Conservation (phyloP, 2,329 filamentous ascomycete species). For the Didymellaceae sp. region DNA sequence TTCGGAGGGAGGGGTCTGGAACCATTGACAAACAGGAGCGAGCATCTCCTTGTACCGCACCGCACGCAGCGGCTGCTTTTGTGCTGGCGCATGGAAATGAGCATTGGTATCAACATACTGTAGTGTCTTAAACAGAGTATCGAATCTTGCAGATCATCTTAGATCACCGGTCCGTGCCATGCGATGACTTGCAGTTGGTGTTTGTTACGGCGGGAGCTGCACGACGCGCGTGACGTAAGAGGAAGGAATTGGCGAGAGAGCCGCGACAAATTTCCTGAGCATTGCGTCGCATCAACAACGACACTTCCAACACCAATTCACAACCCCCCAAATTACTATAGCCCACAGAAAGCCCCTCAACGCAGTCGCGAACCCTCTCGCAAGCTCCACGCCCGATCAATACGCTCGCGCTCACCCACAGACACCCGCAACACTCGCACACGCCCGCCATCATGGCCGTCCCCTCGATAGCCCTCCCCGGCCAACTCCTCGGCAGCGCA, state of each 20-base stretch:
- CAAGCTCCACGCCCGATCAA: neutral
- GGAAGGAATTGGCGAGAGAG: slow-evolving; percentile 31
- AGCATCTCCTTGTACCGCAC: slow-evolving; percentile 15
- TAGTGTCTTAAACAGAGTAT: slow-evolving; percentile 40
- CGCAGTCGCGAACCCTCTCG: neutral
- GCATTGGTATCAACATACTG: slow-evolving; percentile 30
- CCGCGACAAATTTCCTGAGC: slow-evolving; percentile 28
- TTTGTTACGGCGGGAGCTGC: neutral
- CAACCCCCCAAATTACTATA: neutral
- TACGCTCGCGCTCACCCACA: neutral
- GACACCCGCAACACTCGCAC: neutral
- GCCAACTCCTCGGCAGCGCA: slow-evolving; percentile 75
- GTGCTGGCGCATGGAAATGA: slow-evolving; percentile 22
- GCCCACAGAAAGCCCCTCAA: neutral
- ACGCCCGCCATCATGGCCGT: slow-evolving; percentile 39
- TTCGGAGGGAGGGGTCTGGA: slow-evolving; percentile 18
- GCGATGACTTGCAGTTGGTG: neutral
- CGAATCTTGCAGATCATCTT: slow-evolving; percentile 19
- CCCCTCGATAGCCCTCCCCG: slow-evolving; percentile 71
- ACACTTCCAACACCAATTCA: slow-evolving; percentile 4
- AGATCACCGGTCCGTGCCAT: slow-evolving; percentile 7
- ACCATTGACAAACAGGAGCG: slow-evolving; percentile 10
- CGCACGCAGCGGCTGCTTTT: slow-evolving; percentile 13
- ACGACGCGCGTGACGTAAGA: slow-evolving; percentile 24
- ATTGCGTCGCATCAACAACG: neutral